phyloP scores from a whole-genome alignment of 768 basidiomycete species.

The Leucogyrophana mollusca region DNA sequence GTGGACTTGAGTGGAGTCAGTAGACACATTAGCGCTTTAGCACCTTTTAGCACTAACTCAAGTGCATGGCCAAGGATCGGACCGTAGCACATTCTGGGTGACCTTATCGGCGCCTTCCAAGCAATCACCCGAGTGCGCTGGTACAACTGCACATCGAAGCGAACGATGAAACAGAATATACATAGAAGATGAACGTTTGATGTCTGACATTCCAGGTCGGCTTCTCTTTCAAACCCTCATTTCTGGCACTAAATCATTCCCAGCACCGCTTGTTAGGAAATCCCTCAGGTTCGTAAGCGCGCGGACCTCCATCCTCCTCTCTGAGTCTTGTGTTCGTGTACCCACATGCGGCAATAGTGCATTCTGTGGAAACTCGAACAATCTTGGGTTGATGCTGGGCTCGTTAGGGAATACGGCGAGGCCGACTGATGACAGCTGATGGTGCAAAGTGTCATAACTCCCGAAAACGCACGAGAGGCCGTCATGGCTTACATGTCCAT shows the following conservation, averaged over 20 bases:
- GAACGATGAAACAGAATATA: too few species aligned
- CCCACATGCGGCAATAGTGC: slow-evolving; percentile 89
- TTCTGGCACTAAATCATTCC: slow-evolving; percentile 64
- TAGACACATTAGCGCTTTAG: too few species aligned
- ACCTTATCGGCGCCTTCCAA: too few species aligned
- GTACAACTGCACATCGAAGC: too few species aligned
- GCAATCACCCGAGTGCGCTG: too few species aligned
- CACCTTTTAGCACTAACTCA: too few species aligned
- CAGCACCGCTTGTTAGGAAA: slow-evolving; percentile 55
- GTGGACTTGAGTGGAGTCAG: too few species aligned
- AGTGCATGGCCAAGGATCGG: too few species aligned
- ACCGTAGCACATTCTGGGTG: too few species aligned
- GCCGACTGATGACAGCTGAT: slow-evolving; percentile 71
- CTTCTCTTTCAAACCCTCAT: neutral
- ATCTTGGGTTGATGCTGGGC: slow-evolving; percentile 68
- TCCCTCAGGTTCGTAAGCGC: slow-evolving; percentile 70
- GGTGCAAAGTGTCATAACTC: neutral
- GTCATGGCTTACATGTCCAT: slow-evolving; percentile 66
- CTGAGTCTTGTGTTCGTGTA: slow-evolving; percentile 73
- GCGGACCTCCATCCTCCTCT: slow-evolving; percentile 73
- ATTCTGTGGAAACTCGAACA: slow-evolving; percentile 72
- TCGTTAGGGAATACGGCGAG: slow-evolving; percentile 83
- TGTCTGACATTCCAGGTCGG: too few species aligned
- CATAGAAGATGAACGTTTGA: too few species aligned
- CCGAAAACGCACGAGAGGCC: slow-evolving; percentile 2